Base-by-base conservation (phyloP, 345 rosid genomes). In the Eucalyptus decipiens region DNA sequence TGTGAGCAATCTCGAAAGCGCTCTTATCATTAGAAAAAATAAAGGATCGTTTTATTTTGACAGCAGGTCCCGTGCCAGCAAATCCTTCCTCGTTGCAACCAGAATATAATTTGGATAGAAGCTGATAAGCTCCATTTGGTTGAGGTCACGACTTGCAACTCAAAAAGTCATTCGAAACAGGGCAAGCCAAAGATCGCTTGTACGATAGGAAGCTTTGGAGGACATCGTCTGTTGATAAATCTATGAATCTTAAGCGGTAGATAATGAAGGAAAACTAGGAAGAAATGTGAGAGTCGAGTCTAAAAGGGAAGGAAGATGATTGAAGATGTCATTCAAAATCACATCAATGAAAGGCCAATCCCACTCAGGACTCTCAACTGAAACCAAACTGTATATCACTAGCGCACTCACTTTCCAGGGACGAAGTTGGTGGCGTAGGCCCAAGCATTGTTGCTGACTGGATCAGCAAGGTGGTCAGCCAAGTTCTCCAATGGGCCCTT, bases 371-470 rank as follows among this genome's bases (percentile, higher is more conserved):
- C 45, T 6, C 45, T 76, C 83, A 9, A 34, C 23, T 19, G 81
- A 72, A 34, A 34, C 81, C 81, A 18, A 72, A 34, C 45, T 18
- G 81, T 34, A 9, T 32, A 10, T 72, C 81, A 34, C 23, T 26
- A 26, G 23, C 85, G 2, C 47, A 11, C 51, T 81, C 87, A 90
- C 80, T 87, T 87, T 60, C 92, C 92, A 9, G 91, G 91, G 72
- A 88, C 92, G 6, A 90, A 90, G 85, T 90, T 90, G 51, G 90
- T 90, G 89, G 91, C 90, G 26, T 88, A 90, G 16, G 90, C 91
- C 91, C 91, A 88, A 11, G 91, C 91, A 24, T 88, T 90, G 89
- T 89, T 91, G 90, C 34, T 89, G 81, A 89, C 91, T 28, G 92
- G 92, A 86, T 91, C 90, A 11, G 90, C 89, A 54, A 89, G 87